Percentiles rank a stretch among this genome's conserved stretches.
Conservation (phyloP, 2,329 filamentous ascomycete species). For the Colletotrichum lentis region DNA sequence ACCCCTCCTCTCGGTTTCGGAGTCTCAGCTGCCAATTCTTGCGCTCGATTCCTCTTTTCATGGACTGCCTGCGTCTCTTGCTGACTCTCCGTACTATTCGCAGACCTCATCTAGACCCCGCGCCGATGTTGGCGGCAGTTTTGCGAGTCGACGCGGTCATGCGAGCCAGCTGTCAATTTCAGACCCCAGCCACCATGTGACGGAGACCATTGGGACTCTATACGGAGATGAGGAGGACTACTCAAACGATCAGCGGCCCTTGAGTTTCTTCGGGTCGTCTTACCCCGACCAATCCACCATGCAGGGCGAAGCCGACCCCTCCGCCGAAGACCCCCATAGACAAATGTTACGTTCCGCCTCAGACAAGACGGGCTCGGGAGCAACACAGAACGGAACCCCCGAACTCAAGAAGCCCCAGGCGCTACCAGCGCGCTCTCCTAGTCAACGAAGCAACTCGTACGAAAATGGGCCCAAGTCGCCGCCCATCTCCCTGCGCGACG, state of each 20-base stretch:
- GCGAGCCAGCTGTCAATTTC: conserved; percentile 72
- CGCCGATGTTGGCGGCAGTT: conserved; percentile 63
- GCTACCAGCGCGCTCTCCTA: conserved; percentile 50
- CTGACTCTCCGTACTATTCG: conserved; percentile 39
- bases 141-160: conserved; percentile 67
- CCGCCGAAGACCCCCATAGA: conserved; percentile 50
- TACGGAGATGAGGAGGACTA: conserved; percentile 81
- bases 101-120: conserved; percentile 68
- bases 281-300: conserved; percentile 61
- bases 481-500: conserved; percentile 61
- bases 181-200: conserved; percentile 92
- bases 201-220: conserved; percentile 89
- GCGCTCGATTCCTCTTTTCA: not conserved
- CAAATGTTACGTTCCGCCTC: conserved; percentile 57
- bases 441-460: conserved; percentile 52
- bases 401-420: conserved; percentile 56
- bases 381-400: conserved; percentile 44
- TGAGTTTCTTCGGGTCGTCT: conserved; percentile 74
- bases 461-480: conserved; percentile 59
- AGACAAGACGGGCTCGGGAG: conserved; percentile 50
- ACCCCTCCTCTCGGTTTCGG: not conserved
- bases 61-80: conserved; percentile 22
- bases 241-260: conserved; percentile 65
- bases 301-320: conserved; percentile 42
- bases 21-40: conserved; percentile 12